phyloP scores from a whole-genome alignment of 1,284 basidiomycete genomes.

The Malassezia pachydermatis region DNA sequence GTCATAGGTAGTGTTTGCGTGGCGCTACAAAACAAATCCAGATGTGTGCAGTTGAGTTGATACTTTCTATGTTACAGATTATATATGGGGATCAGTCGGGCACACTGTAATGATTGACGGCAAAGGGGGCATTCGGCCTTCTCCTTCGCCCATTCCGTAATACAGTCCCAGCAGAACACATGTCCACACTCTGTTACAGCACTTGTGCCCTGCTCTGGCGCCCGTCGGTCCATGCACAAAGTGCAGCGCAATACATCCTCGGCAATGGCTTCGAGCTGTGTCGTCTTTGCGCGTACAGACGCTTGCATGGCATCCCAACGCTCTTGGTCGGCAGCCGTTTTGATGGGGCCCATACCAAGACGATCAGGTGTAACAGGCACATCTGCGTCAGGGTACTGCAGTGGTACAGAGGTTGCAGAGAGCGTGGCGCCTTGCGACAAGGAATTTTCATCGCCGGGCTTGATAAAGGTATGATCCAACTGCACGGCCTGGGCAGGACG shows the following conservation, averaged over 20 bases:
- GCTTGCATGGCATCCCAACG: slow-evolving; percentile 12
- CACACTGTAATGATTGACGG: slow-evolving; percentile 28
- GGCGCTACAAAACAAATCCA: no score
- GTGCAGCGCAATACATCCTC: slow-evolving; percentile 39
- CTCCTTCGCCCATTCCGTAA: slow-evolving; percentile 74
- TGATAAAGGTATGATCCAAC: slow-evolving; percentile 4
- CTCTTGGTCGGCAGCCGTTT: background rate
- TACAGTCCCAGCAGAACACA: slow-evolving; percentile 85
- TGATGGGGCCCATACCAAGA: slow-evolving; percentile 4
- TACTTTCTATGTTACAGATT: slow-evolving; percentile 11
- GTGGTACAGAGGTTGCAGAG: slow-evolving; percentile 10
- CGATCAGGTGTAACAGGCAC: background rate
- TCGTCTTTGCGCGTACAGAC: slow-evolving; percentile 12
- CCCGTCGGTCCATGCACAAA: slow-evolving; percentile 40
- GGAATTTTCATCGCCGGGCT: background rate
- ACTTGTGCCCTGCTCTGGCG: slow-evolving; percentile 51
- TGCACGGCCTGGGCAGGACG: slow-evolving; percentile 3
- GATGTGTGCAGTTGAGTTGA: no score
- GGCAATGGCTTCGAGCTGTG: slow-evolving; percentile 19
- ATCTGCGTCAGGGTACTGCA: slow-evolving; percentile 20
- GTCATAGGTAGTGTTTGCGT: no score
- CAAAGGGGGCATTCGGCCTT: slow-evolving; percentile 54
- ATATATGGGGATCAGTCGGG: slow-evolving; percentile 35
- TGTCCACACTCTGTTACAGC: slow-evolving; percentile 87
- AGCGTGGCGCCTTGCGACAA: background rate